Evolutionary conservation across 2,329 filamentous ascomycete species (phyloP).

Genomic region (Biscogniauxia sp.): DNA sequence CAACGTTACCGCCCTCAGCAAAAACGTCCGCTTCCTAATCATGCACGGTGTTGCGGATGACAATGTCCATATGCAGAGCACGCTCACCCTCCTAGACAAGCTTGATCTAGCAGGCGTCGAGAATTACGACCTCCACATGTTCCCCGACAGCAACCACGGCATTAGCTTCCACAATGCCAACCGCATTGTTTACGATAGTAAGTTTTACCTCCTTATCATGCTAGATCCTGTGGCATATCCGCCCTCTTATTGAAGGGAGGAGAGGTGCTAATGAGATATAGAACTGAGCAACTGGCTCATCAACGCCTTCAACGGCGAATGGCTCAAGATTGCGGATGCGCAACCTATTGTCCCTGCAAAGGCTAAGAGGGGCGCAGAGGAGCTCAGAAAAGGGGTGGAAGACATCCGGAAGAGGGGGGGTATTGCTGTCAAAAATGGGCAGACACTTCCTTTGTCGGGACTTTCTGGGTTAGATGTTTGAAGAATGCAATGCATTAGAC

Average conservation of each 20-base stretch:
- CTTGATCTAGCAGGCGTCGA: conserved; percentile 77
- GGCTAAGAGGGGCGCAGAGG: conserved; percentile 22
- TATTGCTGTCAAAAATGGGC: conserved; percentile 1
- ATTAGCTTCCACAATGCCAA: conserved; percentile 96
- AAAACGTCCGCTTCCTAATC: conserved; percentile 83
- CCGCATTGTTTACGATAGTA: conserved; percentile 87
- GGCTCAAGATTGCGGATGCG: conserved; percentile 61
- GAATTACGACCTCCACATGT: conserved; percentile 96
- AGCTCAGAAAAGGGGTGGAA: conserved; percentile 19
- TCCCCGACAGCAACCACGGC: conserved; percentile 91
- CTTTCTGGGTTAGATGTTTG: conserved; percentile 4
- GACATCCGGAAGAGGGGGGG: conserved; percentile 19
- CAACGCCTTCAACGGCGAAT: conserved; percentile 97
- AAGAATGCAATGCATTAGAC: background rate
- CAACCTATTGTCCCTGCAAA: conserved; percentile 38
- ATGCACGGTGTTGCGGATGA: conserved; percentile 98
- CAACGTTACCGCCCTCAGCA: conserved; percentile 69
- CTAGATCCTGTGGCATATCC: background rate
- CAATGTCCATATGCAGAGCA: conserved; percentile 97
- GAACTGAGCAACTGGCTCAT: conserved; percentile 87
- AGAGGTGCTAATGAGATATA: conserved; percentile 40
- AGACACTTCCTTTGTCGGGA: conserved; percentile 2
- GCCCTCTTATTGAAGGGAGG: background rate
- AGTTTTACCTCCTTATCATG: conserved; percentile 39
- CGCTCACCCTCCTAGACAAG: conserved; percentile 80